These are phyloP conservation scores for Geotrichum europaeum DNA, from an alignment of 1,139 yeast genomes.

Conservation along the genomic window DNA sequence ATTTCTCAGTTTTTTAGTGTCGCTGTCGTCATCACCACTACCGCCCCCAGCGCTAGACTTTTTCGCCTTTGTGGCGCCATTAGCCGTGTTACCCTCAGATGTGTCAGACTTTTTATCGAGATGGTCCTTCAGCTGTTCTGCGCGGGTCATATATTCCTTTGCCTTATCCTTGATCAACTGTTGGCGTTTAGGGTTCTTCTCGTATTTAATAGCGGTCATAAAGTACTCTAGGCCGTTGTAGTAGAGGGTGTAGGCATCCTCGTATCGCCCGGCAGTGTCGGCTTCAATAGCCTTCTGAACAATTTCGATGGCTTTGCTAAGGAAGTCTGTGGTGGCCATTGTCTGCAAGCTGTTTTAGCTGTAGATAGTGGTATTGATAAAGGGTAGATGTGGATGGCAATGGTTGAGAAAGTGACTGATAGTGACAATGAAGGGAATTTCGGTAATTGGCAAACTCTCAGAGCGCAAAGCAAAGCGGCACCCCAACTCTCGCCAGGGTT, in stretches of 20 bases:
- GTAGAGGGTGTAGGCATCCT: conserved; percentile 89
- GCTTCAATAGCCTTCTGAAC: conserved; percentile 95
- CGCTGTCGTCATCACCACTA: conserved; percentile 66
- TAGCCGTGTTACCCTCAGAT: conserved; percentile 33
- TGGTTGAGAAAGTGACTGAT: neutral
- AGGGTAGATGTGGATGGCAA: neutral
- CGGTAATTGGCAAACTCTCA: neutral
- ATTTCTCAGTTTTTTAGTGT: conserved; percentile 80
- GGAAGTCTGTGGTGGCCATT: conserved; percentile 52
- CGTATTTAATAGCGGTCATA: conserved; percentile 94
- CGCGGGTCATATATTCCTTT: conserved; percentile 85
- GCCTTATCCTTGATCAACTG: conserved; percentile 84
- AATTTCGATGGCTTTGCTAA: conserved; percentile 86
- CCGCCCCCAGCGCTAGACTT: conserved; percentile 23
- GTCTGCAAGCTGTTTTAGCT: neutral
- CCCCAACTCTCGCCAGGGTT: neutral
- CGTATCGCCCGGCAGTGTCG: conserved; percentile 84
- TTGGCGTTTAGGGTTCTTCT: conserved; percentile 83
- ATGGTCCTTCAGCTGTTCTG: conserved; percentile 90
- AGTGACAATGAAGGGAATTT: neutral
- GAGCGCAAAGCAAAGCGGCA: neutral
- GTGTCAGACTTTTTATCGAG: conserved; percentile 45
- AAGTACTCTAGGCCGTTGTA: conserved; percentile 91
- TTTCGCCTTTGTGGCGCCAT: conserved; percentile 56
- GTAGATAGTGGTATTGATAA: neutral